Conservation (phyloP, 2,329 filamentous ascomycete genomes). For the Pseudogymnoascus verrucosus region DNA sequence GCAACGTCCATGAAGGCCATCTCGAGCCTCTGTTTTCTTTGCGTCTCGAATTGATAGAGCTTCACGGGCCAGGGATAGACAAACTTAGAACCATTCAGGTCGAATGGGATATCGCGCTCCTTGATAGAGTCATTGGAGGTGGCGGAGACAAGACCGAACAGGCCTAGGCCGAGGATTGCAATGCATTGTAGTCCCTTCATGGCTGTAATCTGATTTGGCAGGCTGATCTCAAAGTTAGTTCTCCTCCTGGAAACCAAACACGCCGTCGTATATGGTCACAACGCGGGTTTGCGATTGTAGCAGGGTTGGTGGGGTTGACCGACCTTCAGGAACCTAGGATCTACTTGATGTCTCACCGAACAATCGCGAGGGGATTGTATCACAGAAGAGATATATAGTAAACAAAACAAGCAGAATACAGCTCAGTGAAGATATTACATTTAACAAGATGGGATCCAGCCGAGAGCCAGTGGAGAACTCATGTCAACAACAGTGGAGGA, state of each 20-base stretch:
- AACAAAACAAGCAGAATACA: not conserved
- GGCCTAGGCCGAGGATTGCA: not conserved
- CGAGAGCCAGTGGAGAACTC: not conserved
- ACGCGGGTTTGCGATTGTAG: not conserved
- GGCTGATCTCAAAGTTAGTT: not conserved
- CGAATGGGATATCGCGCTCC: not conserved
- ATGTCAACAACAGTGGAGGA: not conserved
- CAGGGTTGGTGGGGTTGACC: not conserved
- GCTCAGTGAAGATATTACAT: not conserved
- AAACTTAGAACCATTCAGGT: not conserved
- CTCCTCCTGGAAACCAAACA: not conserved
- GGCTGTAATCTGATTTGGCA: not conserved
- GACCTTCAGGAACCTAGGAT: not conserved
- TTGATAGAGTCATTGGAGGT: slow-evolving; percentile 22
- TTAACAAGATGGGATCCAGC: not conserved
- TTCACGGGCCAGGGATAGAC: slow-evolving; percentile 43
- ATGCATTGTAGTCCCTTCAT: not conserved
- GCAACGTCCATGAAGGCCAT: slow-evolving; percentile 50
- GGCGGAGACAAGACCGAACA: not conserved
- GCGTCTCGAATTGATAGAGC: slow-evolving; percentile 40
- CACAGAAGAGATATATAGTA: not conserved
- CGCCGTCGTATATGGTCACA: too few species aligned
- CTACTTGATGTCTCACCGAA: not conserved
- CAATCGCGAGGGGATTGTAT: not conserved
- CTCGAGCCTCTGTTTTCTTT: slow-evolving; percentile 36